phyloP scores from a whole-genome alignment of 192 early-diverging fungal species.

The Rhizophagus clarus region DNA sequence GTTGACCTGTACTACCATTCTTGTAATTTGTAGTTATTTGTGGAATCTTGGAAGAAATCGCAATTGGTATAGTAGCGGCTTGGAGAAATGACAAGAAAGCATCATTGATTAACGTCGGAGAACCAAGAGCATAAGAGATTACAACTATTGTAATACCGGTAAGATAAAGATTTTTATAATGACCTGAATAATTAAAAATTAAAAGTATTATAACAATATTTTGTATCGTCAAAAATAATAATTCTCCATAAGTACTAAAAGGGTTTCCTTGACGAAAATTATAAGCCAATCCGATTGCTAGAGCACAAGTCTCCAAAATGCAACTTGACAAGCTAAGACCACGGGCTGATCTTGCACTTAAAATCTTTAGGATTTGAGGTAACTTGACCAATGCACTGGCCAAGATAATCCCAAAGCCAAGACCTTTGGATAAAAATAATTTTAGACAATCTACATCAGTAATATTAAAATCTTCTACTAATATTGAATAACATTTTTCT shows the following conservation, averaged over 20 bases:
- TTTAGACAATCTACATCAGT: slow-evolving; percentile 74
- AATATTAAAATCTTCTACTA: slow-evolving; percentile 74
- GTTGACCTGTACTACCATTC: slow-evolving; percentile 85
- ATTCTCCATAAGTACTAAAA: slow-evolving; percentile 88
- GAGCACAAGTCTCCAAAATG: slow-evolving; percentile 82
- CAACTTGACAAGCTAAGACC: slow-evolving; percentile 84
- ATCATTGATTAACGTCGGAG: slow-evolving; percentile 44
- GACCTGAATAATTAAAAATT: slow-evolving; percentile 62
- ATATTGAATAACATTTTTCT: slow-evolving; percentile 72
- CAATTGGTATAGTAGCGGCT: slow-evolving; percentile 75
- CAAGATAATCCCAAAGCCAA: slow-evolving; percentile 92
- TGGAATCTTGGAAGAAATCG: slow-evolving; percentile 81
- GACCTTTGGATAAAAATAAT: slow-evolving; percentile 83
- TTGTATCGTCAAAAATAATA: slow-evolving; percentile 81
- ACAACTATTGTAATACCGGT: slow-evolving; percentile 42
- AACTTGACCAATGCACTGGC: slow-evolving; percentile 94
- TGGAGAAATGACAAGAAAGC: slow-evolving; percentile 68
- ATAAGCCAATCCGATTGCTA: slow-evolving; percentile 81
- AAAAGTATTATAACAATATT: slow-evolving; percentile 78
- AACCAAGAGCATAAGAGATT: slow-evolving; percentile 60
- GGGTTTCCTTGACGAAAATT: slow-evolving; percentile 82
- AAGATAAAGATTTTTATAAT: slow-evolving; percentile 40
- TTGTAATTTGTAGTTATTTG: slow-evolving; percentile 86
- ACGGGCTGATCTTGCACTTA: slow-evolving; percentile 64
- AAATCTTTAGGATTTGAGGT: slow-evolving; percentile 94